Evolutionary conservation across 768 basidiomycete species (phyloP), one percentile per base, ranked within the genome.

Genomic region (Chiua virens): DNA sequence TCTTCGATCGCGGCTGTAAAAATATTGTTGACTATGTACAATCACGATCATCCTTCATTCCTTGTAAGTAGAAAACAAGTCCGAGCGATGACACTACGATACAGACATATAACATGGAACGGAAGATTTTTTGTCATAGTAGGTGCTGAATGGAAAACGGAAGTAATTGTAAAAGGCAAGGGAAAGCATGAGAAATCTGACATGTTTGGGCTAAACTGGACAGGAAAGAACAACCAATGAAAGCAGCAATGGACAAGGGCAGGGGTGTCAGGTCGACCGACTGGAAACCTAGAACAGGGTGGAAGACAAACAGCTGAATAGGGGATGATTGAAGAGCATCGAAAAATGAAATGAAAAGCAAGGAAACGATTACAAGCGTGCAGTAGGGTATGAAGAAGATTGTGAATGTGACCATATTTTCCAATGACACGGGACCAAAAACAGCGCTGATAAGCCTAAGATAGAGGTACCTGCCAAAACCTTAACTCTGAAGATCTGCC

Each of bases 401-500:
- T 40, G 56, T 45, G 49, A 56, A 22, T 21, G 49, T 8, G 34
- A 58, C 45, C 28, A 37, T 45, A 42, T 34, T 52, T 38, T 43
- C 34, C 37, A 28, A 35, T 21, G 22, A 38, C 23, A 34, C 45
- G 40, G 32, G 52, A 52, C 42, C 20, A 34, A 37, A 39, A 32
- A 34, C 22, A 42, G 21, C 41, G 21, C n/a, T 30, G 17, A 20
- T 15, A 45, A 39, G 20, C 40, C 35, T 27, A 47, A 40, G 61
- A 50, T 56, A 56, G 38, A 54, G 56, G 67, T 66, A 37, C 60
- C 64, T 48, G 64, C 59, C 63, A 53, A 58, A 55, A 57, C 47
- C 46, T 60, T 46, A 72, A 57, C 71, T 67, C 43, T 72, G 72
- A 39, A 72, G 67, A 58, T 72, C 72, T 35, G 71, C 72, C 44